Evolutionary conservation across 2,329 filamentous ascomycete species (phyloP).

Genomic region (Fusarium cicatricum): DNA sequence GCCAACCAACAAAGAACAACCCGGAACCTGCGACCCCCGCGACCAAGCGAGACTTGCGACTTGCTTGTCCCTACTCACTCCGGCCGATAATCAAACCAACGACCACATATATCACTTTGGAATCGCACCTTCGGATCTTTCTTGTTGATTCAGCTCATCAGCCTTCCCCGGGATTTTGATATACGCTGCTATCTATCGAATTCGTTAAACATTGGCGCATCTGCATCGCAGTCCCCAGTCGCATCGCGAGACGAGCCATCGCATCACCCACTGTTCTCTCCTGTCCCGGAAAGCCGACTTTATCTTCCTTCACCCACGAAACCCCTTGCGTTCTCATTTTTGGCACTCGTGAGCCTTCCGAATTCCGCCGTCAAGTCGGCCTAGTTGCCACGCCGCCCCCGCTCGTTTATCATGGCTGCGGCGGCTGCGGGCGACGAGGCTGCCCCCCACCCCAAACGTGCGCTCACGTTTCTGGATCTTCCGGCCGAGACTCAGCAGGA

Average conservation of each 20-base stretch:
- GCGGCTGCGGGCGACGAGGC: slow-evolving; percentile 45
- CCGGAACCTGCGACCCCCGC: slow-evolving; percentile 24
- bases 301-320: not conserved
- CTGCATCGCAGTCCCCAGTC: slow-evolving; percentile 22
- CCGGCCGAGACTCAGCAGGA: slow-evolving; percentile 59
- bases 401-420: slow-evolving; percentile 48
- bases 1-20: slow-evolving; percentile 25
- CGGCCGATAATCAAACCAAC: slow-evolving; percentile 6
- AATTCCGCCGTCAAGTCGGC: slow-evolving; percentile 5
- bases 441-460: slow-evolving; percentile 26
- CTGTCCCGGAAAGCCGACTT: not conserved
- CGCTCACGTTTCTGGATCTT: slow-evolving; percentile 51
- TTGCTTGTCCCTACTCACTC: slow-evolving; percentile 22
- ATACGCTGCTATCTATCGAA: slow-evolving; percentile 24
- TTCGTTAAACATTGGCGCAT: slow-evolving; percentile 30
- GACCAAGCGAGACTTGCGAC: slow-evolving; percentile 20
- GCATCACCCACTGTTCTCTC: slow-evolving; percentile 7
- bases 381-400: slow-evolving; percentile 33
- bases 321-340: not conserved
- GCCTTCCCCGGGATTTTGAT: slow-evolving; percentile 16
- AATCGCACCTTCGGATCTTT: slow-evolving; percentile 2
- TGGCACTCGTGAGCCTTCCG: not conserved
- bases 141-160: slow-evolving; percentile 12
- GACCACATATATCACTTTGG: slow-evolving; percentile 6
- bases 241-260: slow-evolving; percentile 23